Evolutionary conservation across 2,329 filamentous ascomycete species (phyloP), one percentile per base, ranked within the genome.

Genomic region (Pestalotiopsis sp.): DNA sequence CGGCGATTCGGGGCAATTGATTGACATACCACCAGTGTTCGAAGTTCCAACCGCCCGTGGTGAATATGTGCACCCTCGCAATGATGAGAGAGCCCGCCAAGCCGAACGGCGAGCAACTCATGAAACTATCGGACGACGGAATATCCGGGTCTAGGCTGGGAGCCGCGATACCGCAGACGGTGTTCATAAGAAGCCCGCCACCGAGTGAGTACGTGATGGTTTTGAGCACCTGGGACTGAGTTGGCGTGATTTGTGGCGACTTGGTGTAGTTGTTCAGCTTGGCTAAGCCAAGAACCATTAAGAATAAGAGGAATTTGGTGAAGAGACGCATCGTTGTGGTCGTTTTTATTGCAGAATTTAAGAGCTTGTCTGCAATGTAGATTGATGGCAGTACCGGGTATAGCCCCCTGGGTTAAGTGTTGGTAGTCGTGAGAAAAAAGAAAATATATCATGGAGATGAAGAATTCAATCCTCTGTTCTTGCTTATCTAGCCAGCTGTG

Each of bases 81-180:
- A 52, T 41, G 57, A 70, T 41, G 38, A 66, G 56, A 38, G 57
- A 20, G 45, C 60, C 66, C 31, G 36, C 63, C 31, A 68, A 5
- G 31, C 68, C 68, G 58, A 60, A 70, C 9, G 68, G 68, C 58
- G 68, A 62, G 63, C 68, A 70, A 7, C 66, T 64, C 62, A 63
- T 58, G 57, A 70, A 68, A 49, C 63, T 66, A 36, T 67, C 66
- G 27, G 59, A 61, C 9, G 66, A 39, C n/a, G 67, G 13, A 23
- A 70, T 61, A 41, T 68, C 45, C n/a, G 58, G 57, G 63, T 70
- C 68, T 3, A 70, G 27, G n/a, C 25, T n/a, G 6, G 66, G 68
- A 13, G 68, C 68, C 14, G 52, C 60, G 14, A 68, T 52, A 14
- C 66, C 68, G 66, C 68, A 70, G 23, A 63, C 39, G 31, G 64